Percentiles rank a stretch among this genome's conserved stretches.
phyloP scores from a whole-genome alignment of 2,329 filamentous ascomycete species.

The Cercospora berteroae region DNA sequence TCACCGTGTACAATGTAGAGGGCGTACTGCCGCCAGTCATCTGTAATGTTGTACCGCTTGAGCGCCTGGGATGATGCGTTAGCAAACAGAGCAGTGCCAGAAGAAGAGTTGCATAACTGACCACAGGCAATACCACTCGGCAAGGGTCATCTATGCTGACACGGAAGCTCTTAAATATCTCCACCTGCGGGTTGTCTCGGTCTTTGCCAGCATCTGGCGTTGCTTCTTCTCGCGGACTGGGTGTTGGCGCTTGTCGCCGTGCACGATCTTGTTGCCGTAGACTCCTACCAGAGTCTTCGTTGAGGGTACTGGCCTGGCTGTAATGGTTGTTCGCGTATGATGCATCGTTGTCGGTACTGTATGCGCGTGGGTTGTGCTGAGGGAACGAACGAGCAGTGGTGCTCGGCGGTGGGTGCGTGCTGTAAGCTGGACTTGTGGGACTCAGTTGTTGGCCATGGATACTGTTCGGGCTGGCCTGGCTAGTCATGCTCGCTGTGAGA shows the following conservation, averaged over 20 bases:
- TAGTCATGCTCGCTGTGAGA: constrained; percentile 50
- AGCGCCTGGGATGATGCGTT: constrained; percentile 55
- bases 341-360: constrained; percentile 26
- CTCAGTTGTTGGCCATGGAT: constrained; percentile 43
- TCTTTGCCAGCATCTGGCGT: constrained; percentile 26
- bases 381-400: constrained; percentile 35
- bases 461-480: constrained; percentile 43
- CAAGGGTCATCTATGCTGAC: constrained; percentile 98
- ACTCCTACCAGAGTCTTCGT: constrained; percentile 20
- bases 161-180: constrained; percentile 98
- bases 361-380: constrained; percentile 19
- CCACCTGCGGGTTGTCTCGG: constrained; percentile 59
- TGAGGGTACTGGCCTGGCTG: constrained; percentile 28
- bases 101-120: constrained; percentile 22
- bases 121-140: constrained; percentile 89
- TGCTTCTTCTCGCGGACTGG: constrained; percentile 35
- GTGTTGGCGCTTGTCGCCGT: constrained; percentile 33
- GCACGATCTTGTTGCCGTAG: constrained; percentile 28
- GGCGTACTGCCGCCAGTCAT: constrained; percentile 95
- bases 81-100: not conserved
- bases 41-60: constrained; percentile 97
- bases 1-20: constrained; percentile 99
- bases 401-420: constrained; percentile 33
- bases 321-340: constrained; percentile 30
- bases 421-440: constrained; percentile 52